Percentiles rank a stretch among this genome's conserved stretches.
phyloP scores from a whole-genome alignment of 768 basidiomycete species.

The Boletellus emodensis region DNA sequence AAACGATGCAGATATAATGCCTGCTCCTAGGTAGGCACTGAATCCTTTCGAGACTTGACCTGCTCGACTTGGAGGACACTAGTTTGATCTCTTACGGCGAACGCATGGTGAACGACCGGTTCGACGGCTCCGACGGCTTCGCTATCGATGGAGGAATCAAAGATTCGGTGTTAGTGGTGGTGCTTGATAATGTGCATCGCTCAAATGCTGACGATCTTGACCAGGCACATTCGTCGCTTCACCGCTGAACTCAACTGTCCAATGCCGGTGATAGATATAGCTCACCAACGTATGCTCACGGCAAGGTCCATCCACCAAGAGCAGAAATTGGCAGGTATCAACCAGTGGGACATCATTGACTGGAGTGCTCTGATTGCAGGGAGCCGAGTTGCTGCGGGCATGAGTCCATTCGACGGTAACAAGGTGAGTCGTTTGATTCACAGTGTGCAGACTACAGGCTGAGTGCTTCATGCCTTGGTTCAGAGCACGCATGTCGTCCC shows the following conservation, averaged over 20 bases:
- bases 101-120: slow-evolving; percentile 69
- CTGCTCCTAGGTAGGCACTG: slow-evolving; percentile 51
- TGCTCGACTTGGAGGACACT: slow-evolving; percentile 1
- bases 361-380: slow-evolving; percentile 84
- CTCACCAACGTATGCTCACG: slow-evolving; percentile 75
- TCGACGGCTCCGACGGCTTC: slow-evolving; percentile 73
- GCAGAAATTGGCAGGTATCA: slow-evolving; percentile 41
- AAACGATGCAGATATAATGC: slow-evolving; percentile 52
- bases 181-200: not conserved
- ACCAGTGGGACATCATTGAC: slow-evolving; percentile 60
- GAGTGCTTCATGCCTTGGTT: no score
- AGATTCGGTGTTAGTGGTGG: slow-evolving; percentile 56
- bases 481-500: slow-evolving; percentile 22
- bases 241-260: slow-evolving; percentile 62
- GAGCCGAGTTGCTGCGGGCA: slow-evolving; percentile 68
- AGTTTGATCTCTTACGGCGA: slow-evolving; percentile 57
- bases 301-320: slow-evolving; percentile 66
- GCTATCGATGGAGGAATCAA: slow-evolving; percentile 85
- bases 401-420: slow-evolving; percentile 41
- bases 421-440: slow-evolving; percentile 23
- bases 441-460: no score
- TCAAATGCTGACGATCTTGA: slow-evolving; percentile 2
- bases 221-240: slow-evolving; percentile 65
- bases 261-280: slow-evolving; percentile 68
- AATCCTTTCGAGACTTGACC: not conserved